These are phyloP conservation scores for Eragrostis tef DNA, from an alignment of 202 grass and related monocot genomes.

Conservation along the genomic window DNA sequence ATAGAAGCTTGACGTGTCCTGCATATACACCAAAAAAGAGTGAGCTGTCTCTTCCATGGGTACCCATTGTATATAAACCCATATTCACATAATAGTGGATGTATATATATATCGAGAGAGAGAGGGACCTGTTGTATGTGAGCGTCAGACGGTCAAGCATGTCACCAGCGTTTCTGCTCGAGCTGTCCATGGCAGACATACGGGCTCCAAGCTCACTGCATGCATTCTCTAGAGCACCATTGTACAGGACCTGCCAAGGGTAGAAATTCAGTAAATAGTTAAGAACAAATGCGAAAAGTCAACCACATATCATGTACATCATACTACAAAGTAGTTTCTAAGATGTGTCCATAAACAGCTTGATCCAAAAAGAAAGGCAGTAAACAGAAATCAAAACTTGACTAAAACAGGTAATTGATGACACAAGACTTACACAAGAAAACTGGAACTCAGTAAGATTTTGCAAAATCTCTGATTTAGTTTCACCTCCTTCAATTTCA, in stretches of 20 bases:
- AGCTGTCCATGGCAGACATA: slow-evolving; percentile 96
- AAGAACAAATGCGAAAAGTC: background rate
- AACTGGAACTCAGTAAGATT: slow-evolving; percentile 91
- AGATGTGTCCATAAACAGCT: slow-evolving; percentile 1
- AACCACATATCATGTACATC: background rate
- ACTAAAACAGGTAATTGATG: background rate
- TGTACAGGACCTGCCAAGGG: slow-evolving; percentile 69
- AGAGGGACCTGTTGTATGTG: slow-evolving; percentile 93
- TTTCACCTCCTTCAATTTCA: slow-evolving; percentile 93
- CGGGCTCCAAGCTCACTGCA: slow-evolving; percentile 91
- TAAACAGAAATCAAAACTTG: slow-evolving; percentile 6
- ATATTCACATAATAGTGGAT: too few relatives aligned
- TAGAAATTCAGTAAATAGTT: slow-evolving; percentile 31
- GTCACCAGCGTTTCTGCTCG: slow-evolving; percentile 88
- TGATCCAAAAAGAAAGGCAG: slow-evolving; percentile 8
- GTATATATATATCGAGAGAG: too few relatives aligned
- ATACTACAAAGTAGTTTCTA: background rate
- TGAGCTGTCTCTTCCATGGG: background rate
- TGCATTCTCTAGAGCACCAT: slow-evolving; percentile 76
- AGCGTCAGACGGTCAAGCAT: slow-evolving; percentile 94
- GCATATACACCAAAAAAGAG: slow-evolving; percentile 44
- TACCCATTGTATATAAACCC: too few relatives aligned
- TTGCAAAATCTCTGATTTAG: slow-evolving; percentile 91
- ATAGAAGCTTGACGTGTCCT: slow-evolving; percentile 95
- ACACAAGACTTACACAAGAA: slow-evolving; percentile 65